Evolutionary conservation across 192 early-diverging fungal genomes (phyloP), one percentile per base, ranked within the genome.

Genomic region (Radiomyces spectabilis): DNA sequence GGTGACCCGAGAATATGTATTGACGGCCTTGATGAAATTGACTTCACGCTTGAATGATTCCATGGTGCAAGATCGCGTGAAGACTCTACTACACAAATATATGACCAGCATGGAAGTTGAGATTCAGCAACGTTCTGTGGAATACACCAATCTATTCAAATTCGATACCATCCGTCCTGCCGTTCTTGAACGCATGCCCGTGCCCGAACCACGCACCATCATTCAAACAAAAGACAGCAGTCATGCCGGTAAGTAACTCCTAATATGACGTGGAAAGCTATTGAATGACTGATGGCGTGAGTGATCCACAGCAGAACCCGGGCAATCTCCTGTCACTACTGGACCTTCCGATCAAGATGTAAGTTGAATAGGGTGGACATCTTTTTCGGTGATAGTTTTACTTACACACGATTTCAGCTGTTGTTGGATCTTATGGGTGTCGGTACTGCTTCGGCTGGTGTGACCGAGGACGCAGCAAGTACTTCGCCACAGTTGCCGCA

Each of bases 101-200:
- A 74, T 69, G 30, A 76, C 73, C 6, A 86, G 88, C 46, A 83
- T 87, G 49, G 86, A 94, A 57, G 81, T 92, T 0, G 97, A 99
- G 70, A 84, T 93, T 43, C 97, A 99, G 65, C 84, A 93, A 62
- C 87, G 97, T 33, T 91, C 94, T 4, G 87, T 92, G 6, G 97
- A 99, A 72, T 97, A 85, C 61, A 76, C 69, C 10, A 82, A 86
- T 45, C 71, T 97, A 13, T 85, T 93, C 50, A 84, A 85, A 39
- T 75, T 88, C 67, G 72, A 88, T 46, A 40, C 41, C 51, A 85
- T 91, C 39, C 82, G 85, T 24, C 76, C 81, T 5, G 87, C 84
- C 27, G 79, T 92, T n/a, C 62, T 98, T 31, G 97, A 99, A 53
- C 79, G 91, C 38, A 94, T 99, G 86, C 95, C 97, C 1, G 83